phyloP scores from a whole-genome alignment of 176 grass and related monocot genomes.

The Oryza rufipogon region DNA sequence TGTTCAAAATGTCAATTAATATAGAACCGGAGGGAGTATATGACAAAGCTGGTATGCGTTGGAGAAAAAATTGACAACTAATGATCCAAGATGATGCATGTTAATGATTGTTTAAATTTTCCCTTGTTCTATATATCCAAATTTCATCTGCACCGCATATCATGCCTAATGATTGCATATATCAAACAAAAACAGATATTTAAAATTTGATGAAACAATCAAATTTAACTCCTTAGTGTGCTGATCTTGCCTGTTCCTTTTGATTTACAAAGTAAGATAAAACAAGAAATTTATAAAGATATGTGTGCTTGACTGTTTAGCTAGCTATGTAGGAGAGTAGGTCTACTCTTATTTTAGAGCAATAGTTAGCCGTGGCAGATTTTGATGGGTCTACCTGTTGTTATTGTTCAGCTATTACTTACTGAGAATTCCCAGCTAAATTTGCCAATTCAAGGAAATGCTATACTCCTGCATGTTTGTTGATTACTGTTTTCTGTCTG shows the following conservation, averaged over 20 bases:
- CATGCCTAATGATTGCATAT: background rate
- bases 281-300: background rate
- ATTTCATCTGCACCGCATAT: background rate
- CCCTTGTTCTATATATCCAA: background rate
- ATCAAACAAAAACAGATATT: background rate
- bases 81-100: background rate
- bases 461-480: background rate
- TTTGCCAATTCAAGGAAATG: background rate
- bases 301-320: slow-evolving; percentile 2
- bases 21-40: background rate
- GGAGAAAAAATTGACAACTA: background rate
- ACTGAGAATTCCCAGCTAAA: background rate
- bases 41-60: background rate
- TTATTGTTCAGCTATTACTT: background rate
- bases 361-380: too few species aligned
- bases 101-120: background rate
- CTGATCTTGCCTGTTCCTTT: background rate
- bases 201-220: background rate
- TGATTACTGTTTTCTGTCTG: background rate
- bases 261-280: background rate
- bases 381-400: too few species aligned
- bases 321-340: background rate
- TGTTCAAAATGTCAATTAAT: too few species aligned
- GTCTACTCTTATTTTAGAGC: background rate
- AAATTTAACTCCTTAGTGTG: background rate